Conservation (phyloP, 805 yeast species). For the Ogataea corticis region DNA sequence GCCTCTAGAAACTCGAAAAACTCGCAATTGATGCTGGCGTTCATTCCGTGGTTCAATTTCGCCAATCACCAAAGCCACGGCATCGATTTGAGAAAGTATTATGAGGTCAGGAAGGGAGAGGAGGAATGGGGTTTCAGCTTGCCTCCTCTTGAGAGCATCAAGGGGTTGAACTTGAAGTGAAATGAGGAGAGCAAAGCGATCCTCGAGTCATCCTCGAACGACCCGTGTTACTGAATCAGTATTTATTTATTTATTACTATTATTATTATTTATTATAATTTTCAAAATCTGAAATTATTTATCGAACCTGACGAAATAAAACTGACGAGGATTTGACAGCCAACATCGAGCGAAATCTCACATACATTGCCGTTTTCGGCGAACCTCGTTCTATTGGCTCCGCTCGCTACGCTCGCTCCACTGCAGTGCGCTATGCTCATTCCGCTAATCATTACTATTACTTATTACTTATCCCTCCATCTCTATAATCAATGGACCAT, state of each 20-base stretch:
- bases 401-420: no score
- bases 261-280: constrained; percentile 8
- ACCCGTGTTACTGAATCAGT: no score
- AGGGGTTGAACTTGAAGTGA: constrained; percentile 25
- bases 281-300: no score
- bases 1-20: constrained; percentile 78
- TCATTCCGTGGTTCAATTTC: constrained; percentile 82
- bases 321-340: no score
- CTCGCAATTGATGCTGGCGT: constrained; percentile 56
- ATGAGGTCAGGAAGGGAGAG: constrained; percentile 58
- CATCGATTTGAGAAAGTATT: constrained; percentile 62
- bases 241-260: constrained; percentile 5
- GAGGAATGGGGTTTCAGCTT: constrained; percentile 51
- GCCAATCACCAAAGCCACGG: constrained; percentile 84
- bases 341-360: no score
- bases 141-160: constrained; percentile 51
- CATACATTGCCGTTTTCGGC: no score
- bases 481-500: neutral
- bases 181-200: no score
- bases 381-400: no score
- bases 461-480: constrained; percentile 14
- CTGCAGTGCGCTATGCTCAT: no score
- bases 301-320: no score
- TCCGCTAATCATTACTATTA: constrained; percentile 3
- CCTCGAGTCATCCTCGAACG: no score